Conservation (phyloP, 148 eudicot genomes). For the Amaranthus cruentus region DNA sequence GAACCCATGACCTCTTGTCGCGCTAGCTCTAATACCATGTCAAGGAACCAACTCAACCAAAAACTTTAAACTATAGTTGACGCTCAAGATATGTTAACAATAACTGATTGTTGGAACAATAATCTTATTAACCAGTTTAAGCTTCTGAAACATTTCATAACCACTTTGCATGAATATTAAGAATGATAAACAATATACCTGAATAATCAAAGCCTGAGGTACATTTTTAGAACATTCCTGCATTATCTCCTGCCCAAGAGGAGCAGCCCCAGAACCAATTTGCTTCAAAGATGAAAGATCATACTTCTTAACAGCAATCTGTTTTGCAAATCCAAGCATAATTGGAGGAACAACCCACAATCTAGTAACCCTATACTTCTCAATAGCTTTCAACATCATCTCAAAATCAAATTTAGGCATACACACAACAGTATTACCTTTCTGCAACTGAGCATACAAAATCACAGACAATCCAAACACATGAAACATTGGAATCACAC, state of each 20-base stretch:
- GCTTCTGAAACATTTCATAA: no score
- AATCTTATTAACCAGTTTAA: no score
- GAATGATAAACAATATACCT: constrained; percentile 29
- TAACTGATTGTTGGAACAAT: no score
- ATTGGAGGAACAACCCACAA: constrained; percentile 84
- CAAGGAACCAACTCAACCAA: no score
- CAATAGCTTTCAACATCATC: constrained; percentile 50
- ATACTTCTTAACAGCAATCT: constrained; percentile 46
- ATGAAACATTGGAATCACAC: constrained; percentile 81
- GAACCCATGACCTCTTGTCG: no score
- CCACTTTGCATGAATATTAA: no score
- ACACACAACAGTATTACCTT: constrained; percentile 49
- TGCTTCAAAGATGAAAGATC: constrained; percentile 60
- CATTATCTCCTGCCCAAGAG: constrained; percentile 74
- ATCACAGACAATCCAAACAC: constrained; percentile 62
- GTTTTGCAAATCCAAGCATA: constrained; percentile 61
- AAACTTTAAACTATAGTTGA: no score
- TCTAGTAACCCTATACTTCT: constrained; percentile 52
- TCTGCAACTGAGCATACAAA: constrained; percentile 52
- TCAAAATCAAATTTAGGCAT: constrained; percentile 58
- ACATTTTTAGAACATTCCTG: constrained; percentile 50
- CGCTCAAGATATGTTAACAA: no score
- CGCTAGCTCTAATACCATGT: no score
- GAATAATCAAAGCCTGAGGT: constrained; percentile 46
- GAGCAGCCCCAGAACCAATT: constrained; percentile 81